A percentile compares a stretch with the other conserved stretches of the same genome.
These are phyloP conservation scores for Saccharomyces hybrid DNA, from an alignment of 1,139 yeast genomes.

Conservation along the genomic window DNA sequence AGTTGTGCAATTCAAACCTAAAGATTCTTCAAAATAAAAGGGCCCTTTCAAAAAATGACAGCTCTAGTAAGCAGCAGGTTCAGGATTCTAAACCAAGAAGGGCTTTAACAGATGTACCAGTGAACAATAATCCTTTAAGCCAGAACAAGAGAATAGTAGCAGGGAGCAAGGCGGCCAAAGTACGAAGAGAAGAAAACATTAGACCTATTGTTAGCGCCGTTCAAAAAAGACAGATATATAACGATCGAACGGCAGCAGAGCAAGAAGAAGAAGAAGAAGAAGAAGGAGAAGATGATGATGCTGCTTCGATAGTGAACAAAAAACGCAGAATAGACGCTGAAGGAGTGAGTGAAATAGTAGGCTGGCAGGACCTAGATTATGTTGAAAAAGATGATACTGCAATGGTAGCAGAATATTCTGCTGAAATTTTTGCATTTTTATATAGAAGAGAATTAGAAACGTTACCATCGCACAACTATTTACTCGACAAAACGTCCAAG, in stretches of 20 bases:
- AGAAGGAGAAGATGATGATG: conserved; percentile 1
- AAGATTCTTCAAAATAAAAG: not conserved
- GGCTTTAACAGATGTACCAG: conserved; percentile 12
- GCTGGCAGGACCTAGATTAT: conserved; percentile 70
- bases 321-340: conserved; percentile 13
- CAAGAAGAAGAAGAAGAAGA: conserved; percentile 6
- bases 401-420: conserved; percentile 85
- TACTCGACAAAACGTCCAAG: conserved; percentile 36
- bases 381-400: conserved; percentile 80
- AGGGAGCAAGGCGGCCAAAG: conserved; percentile 6
- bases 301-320: conserved; percentile 7
- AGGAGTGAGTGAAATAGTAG: conserved; percentile 25
- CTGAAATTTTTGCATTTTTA: conserved; percentile 73
- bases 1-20: not conserved
- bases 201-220: conserved; percentile 3
- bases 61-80: not conserved
- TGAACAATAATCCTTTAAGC: conserved; percentile 5
- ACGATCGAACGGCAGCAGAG: conserved; percentile 5
- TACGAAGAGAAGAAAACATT: conserved; percentile 16
- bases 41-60: not conserved
- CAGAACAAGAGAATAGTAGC: conserved; percentile 1
- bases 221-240: conserved; percentile 15
- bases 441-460: conserved; percentile 62
- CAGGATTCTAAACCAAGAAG: conserved; percentile 4
- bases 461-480: conserved; percentile 65